Conservation (phyloP, 2,329 filamentous ascomycete species). For the Ophiocordyceps unilateralis region DNA sequence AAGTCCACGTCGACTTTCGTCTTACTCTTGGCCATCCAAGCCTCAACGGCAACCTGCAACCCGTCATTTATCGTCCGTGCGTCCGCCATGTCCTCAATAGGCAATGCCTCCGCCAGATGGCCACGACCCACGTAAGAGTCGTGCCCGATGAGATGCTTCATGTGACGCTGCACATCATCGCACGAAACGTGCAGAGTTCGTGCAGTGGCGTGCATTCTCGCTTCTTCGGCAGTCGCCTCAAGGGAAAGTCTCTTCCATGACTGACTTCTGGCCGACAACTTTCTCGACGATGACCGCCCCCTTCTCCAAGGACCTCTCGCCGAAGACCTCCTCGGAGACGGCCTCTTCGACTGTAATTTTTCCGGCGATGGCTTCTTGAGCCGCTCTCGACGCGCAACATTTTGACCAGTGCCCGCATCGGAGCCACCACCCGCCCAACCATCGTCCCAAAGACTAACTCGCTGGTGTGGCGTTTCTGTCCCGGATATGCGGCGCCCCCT, state of each 20-base stretch:
- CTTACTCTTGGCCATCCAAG: conserved; percentile 7
- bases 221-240: conserved; percentile 8
- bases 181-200: background rate
- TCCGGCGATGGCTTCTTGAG: background rate
- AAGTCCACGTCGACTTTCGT: conserved; percentile 9
- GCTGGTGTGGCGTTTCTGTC: background rate
- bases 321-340: no score
- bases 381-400: background rate
- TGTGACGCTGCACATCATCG: conserved; percentile 2
- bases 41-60: conserved; percentile 6
- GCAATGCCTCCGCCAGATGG: conserved; percentile 4
- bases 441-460: background rate
- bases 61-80: conserved; percentile 7
- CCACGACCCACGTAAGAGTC: conserved; percentile 2
- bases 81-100: conserved; percentile 9
- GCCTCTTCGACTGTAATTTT: no score
- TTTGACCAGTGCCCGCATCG: conserved; percentile 5
- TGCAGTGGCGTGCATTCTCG: conserved; percentile 5
- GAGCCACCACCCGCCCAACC: background rate
- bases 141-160: conserved; percentile 3
- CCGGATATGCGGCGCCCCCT: background rate
- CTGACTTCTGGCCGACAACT: conserved; percentile 5
- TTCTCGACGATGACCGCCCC: background rate
- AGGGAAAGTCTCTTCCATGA: conserved; percentile 9
- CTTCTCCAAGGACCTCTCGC: no score